Conservation (phyloP, 768 basidiomycete genomes). For the Rhodosporidiobolus sp. region DNA sequence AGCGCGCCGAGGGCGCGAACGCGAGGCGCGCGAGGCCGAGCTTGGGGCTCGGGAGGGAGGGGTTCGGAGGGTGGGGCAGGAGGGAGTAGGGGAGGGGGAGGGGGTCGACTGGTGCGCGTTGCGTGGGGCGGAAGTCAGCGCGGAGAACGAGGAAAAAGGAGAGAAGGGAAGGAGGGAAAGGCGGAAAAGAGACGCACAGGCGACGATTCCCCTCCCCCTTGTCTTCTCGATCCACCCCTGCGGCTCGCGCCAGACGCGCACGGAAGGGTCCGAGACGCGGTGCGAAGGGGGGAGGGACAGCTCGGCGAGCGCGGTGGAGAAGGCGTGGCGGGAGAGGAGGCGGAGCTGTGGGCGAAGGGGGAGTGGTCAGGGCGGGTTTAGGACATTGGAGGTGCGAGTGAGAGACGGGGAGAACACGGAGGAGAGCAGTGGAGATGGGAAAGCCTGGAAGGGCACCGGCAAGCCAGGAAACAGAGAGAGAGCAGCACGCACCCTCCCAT, state of each 20-base stretch:
- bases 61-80: background rate
- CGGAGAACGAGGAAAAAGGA: no score
- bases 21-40: constrained; percentile 21
- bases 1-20: constrained; percentile 4
- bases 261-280: background rate
- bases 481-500: constrained; percentile 32
- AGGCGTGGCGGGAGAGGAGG: background rate
- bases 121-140: background rate
- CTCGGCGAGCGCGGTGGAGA: background rate
- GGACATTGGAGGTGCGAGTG: no score
- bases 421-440: background rate
- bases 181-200: constrained; percentile 12
- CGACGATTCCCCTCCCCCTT: constrained; percentile 28
- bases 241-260: constrained; percentile 33
- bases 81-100: background rate
- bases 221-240: constrained; percentile 31
- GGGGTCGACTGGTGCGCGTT: constrained; percentile 18
- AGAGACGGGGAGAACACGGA: no score
- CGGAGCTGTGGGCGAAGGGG: no score
- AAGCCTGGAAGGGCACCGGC: background rate
- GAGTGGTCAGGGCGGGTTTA: no score
- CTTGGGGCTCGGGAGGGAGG: constrained; percentile 6
- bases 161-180: background rate
- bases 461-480: no score
- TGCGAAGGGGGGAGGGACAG: background rate